Conservation (phyloP, 1,139 yeast genomes). For the Hyphopichia fennica region DNA sequence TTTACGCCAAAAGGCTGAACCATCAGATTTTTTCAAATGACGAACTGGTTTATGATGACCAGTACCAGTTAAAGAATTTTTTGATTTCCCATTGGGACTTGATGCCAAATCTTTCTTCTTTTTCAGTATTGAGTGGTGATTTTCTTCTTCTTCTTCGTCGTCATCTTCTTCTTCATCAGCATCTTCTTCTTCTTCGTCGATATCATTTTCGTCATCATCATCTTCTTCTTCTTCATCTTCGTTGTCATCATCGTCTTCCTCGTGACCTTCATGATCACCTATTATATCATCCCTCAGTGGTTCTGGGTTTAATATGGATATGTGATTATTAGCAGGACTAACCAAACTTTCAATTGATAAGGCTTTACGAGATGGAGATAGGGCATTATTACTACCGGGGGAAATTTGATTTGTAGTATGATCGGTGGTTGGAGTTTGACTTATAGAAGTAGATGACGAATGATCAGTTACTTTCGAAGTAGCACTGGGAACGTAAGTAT, state of each 20-base stretch:
- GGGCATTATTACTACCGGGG: background rate
- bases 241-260: constrained; percentile 12
- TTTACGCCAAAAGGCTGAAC: constrained; percentile 86
- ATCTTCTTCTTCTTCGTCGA: background rate
- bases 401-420: background rate
- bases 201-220: constrained; percentile 9
- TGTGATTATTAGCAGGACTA: constrained; percentile 8
- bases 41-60: constrained; percentile 22
- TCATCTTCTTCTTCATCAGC: background rate
- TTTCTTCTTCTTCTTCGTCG: constrained; percentile 4
- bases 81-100: constrained; percentile 7
- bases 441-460: background rate
- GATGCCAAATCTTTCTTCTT: constrained; percentile 6
- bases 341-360: constrained; percentile 16
- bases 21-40: constrained; percentile 85
- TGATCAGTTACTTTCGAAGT: background rate
- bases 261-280: constrained; percentile 10
- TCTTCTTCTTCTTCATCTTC: constrained; percentile 15
- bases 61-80: constrained; percentile 13
- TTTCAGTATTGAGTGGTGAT: background rate
- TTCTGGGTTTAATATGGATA: constrained; percentile 6
- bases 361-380: constrained; percentile 10
- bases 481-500: constrained; percentile 15
- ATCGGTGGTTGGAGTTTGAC: constrained; percentile 2
- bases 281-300: constrained; percentile 6